Conservation (phyloP, 768 basidiomycete genomes). For the Russula ochroleuca region DNA sequence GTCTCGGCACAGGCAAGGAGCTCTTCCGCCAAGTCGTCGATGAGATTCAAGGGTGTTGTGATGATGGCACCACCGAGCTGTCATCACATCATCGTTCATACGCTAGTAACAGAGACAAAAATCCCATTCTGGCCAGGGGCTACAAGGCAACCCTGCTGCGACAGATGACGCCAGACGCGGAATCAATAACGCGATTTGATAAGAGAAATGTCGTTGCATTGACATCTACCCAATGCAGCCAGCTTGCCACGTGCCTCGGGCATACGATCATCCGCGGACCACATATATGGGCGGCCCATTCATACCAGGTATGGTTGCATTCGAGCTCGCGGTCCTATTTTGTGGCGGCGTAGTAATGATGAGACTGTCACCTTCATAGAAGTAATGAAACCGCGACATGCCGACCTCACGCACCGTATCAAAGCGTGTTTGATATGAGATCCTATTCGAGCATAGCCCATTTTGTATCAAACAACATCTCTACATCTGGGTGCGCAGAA, state of each 20-base stretch:
- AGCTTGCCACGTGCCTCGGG: conserved; percentile 7
- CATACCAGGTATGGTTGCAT: background rate
- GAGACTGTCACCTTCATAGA: background rate
- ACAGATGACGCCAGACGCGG: background rate
- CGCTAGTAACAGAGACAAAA: conserved; percentile 27
- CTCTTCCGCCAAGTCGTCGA: conserved; percentile 31
- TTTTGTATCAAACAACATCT: background rate
- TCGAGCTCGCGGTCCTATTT: background rate
- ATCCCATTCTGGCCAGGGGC: conserved; percentile 30
- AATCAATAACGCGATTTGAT: conserved; percentile 3
- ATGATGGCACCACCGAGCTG: background rate
- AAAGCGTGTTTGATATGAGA: background rate
- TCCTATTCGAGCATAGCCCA: background rate
- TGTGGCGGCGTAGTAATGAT: background rate
- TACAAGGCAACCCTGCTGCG: conserved; percentile 30
- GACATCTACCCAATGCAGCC: background rate
- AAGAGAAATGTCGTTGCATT: background rate
- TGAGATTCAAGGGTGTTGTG: conserved; percentile 25
- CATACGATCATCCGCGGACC: conserved; percentile 1
- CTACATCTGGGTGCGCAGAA: no score
- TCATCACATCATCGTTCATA: background rate
- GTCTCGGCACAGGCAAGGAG: conserved; percentile 35
- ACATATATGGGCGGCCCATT: conserved; percentile 1
- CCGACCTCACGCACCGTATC: conserved; percentile 7
- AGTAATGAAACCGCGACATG: conserved; percentile 4